Percentiles rank a stretch among this genome's conserved stretches.
phyloP scores from a whole-genome alignment of 169 alveolate species.

The Pseudocohnilembus persalinus region DNA sequence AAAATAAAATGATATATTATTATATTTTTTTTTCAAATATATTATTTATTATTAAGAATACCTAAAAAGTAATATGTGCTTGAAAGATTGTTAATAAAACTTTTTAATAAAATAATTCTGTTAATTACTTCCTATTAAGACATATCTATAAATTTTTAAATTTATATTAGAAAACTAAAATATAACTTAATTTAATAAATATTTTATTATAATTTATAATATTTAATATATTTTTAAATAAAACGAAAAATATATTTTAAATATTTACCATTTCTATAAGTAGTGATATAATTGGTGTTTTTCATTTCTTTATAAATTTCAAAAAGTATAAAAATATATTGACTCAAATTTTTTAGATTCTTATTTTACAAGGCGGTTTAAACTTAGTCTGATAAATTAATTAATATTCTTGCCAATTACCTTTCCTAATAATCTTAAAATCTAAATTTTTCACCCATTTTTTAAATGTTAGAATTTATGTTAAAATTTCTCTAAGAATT shows the following conservation, averaged over 20 bases:
- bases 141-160: too few species aligned
- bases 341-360: not conserved
- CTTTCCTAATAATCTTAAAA: not conserved
- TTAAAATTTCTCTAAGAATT: not conserved
- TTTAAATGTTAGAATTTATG: too few species aligned
- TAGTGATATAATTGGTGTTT: not conserved
- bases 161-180: not conserved
- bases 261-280: not conserved
- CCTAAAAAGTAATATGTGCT: too few species aligned
- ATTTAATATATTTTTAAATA: too few species aligned
- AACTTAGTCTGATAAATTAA: not conserved
- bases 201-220: too few species aligned
- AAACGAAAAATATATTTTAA: too few species aligned
- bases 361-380: not conserved
- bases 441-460: too few species aligned
- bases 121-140: not conserved
- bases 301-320: not conserved
- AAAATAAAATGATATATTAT: too few species aligned
- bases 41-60: not conserved
- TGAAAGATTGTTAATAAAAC: too few species aligned
- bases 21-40: too few species aligned
- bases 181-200: too few species aligned
- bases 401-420: not conserved
- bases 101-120: too few species aligned
- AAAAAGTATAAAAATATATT: not conserved